These are phyloP conservation scores for Ophiocordyceps camponoti-leonardi DNA, from an alignment of 2,329 filamentous ascomycete species.

Conservation along the genomic window DNA sequence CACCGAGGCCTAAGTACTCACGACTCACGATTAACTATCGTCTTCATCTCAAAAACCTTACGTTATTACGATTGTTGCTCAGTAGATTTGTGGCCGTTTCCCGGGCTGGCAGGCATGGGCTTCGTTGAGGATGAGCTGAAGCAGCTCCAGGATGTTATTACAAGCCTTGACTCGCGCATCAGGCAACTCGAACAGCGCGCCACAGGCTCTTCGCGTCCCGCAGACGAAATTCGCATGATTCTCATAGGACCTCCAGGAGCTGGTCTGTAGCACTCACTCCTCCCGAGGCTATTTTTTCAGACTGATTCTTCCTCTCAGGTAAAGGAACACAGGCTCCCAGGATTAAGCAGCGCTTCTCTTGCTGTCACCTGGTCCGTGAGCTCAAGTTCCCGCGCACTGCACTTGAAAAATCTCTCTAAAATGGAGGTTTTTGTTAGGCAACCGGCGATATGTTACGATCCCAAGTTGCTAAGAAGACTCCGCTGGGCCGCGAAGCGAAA, in stretches of 20 bases:
- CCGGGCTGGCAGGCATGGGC: constrained; percentile 50
- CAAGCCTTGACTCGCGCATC: constrained; percentile 71
- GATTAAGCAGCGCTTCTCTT: constrained; percentile 95
- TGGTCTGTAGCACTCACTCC: constrained; percentile 38
- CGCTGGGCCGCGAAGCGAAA: constrained; percentile 89
- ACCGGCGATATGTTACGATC: constrained; percentile 98
- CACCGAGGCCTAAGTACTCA: too few species aligned
- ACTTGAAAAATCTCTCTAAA: too few species aligned
- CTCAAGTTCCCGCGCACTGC: neutral
- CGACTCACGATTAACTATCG: too few species aligned
- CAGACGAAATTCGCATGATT: constrained; percentile 77
- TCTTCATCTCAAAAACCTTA: too few species aligned
- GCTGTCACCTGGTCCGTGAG: constrained; percentile 76
- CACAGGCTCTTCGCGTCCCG: constrained; percentile 30
- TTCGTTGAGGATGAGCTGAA: constrained; percentile 74
- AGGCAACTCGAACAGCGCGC: constrained; percentile 67
- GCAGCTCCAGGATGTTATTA: constrained; percentile 69
- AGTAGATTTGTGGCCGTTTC: neutral
- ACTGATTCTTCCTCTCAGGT: constrained; percentile 34
- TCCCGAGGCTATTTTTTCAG: too few species aligned
- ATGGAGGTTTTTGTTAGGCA: constrained; percentile 36
- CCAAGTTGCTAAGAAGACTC: constrained; percentile 94
- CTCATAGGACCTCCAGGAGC: constrained; percentile 94
- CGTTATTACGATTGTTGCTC: too few species aligned
- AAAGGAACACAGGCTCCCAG: constrained; percentile 97